Evolutionary conservation across 2,329 filamentous ascomycete species (phyloP), one percentile per base, ranked within the genome.

Genomic region (Colletotrichum sp.): DNA sequence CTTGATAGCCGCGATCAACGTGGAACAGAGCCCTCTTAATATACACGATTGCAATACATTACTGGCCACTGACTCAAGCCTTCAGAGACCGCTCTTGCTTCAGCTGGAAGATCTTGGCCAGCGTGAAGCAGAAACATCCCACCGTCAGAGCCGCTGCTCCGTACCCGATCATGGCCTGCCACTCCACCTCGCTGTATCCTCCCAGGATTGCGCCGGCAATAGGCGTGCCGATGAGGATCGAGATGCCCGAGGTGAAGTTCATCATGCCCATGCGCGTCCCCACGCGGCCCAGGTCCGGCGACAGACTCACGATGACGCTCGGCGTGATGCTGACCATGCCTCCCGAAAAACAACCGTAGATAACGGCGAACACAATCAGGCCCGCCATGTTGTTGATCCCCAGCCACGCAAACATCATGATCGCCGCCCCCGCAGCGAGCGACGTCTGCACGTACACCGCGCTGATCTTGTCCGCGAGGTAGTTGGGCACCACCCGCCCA

Each of bases 151-250:
- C 74, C 52, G 71, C 74, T 16, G 74, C 74, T 18, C 74, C 74
- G 52, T 76, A 76, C 18, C 71, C 74, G 21, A 76, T 76, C 64
- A 71, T 76, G 36, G 74, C 66, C 66, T 67, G 74, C 74, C 74
- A 76, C 61, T 73, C 65, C 2, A 34, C 18, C 16, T 70, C 71
- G 18, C 65, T 66, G 36, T 76, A 71, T 5, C 61, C 75, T 16
- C 75, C 75, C 4, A 78, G 18, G 16, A 81, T 79, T 26, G 76
- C 76, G 4, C 90, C 81, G 86, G 78, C 86, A 86, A 73, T 89
- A 84, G 56, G 85, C 82, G 52, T 90, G 18, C 81, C 78, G 28
- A 90, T 76, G 85, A 91, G 78, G 86, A 90, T 58, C 86, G 89
- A 7, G 85, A 91, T 81, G 84, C 79, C 78, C 34, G 73, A 71